Conservation (phyloP, 192 early-diverging fungal species). For the Gigaspora rosea region DNA sequence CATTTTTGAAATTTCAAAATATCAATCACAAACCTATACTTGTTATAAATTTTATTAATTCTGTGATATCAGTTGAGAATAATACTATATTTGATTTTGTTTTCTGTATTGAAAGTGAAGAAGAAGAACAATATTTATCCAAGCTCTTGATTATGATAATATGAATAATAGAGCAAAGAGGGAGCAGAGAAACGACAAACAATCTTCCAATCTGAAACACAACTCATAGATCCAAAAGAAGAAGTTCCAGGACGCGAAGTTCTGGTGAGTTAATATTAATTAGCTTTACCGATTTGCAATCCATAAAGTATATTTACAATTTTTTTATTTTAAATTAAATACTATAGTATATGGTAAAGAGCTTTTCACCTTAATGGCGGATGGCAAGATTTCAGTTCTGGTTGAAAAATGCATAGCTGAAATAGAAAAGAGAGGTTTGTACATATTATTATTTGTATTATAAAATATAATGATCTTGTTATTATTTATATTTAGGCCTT, state of each 20-base stretch:
- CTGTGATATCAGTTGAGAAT: conserved; percentile 66
- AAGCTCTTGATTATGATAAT: conserved; percentile 63
- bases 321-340: too few relatives aligned
- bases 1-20: neutral
- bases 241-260: conserved; percentile 42
- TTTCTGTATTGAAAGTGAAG: conserved; percentile 79
- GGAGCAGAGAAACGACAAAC: conserved; percentile 69
- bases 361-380: too few relatives aligned
- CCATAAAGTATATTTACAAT: too few relatives aligned
- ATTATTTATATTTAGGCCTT: conserved; percentile 43
- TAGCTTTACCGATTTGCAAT: conserved; percentile 41
- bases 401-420: too few relatives aligned
- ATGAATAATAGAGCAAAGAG: conserved; percentile 76
- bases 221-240: conserved; percentile 1
- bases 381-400: too few relatives aligned
- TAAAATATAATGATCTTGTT: neutral
- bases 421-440: too few relatives aligned
- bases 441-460: too few relatives aligned
- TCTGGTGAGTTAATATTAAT: conserved; percentile 34
- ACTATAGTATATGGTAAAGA: too few relatives aligned
- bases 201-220: too few relatives aligned
- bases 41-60: conserved; percentile 79
- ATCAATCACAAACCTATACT: conserved; percentile 57
- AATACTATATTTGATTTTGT: conserved; percentile 70
- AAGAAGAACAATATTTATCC: conserved; percentile 74